A percentile compares a stretch with the other conserved stretches of the same genome.
These are phyloP conservation scores for Boletus pseudopeckii DNA, from an alignment of 768 basidiomycete genomes.

Conservation along the genomic window DNA sequence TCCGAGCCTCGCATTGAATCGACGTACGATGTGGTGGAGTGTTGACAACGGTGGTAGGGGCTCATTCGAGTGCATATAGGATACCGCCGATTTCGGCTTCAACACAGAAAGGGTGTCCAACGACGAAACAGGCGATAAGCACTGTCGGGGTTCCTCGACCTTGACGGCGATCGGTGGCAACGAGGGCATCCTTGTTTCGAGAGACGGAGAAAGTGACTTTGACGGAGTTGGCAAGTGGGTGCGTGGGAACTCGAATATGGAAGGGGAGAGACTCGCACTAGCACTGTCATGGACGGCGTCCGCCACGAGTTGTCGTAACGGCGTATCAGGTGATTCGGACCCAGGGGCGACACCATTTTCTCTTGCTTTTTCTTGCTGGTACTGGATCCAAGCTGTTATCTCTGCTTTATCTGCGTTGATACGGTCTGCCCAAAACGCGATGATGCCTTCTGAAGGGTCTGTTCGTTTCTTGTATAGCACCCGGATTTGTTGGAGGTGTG, in stretches of 20 bases:
- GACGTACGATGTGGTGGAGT: slow-evolving; percentile 5
- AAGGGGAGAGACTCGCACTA: slow-evolving; percentile 18
- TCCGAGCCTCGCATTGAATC: not conserved
- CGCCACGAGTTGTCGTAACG: not conserved
- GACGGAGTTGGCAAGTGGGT: slow-evolving; percentile 31
- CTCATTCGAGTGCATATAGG: not conserved
- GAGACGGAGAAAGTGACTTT: slow-evolving; percentile 22
- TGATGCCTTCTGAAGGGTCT: slow-evolving; percentile 19
- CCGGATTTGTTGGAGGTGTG: slow-evolving; percentile 23
- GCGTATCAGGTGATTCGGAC: slow-evolving; percentile 14
- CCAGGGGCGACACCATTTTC: not conserved
- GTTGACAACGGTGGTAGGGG: slow-evolving; percentile 3
- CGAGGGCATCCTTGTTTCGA: slow-evolving; percentile 19
- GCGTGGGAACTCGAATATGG: slow-evolving; percentile 1
- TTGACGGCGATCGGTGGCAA: slow-evolving; percentile 31
- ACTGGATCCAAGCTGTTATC: slow-evolving; percentile 25
- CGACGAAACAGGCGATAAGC: not conserved
- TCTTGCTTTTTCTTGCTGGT: slow-evolving; percentile 28
- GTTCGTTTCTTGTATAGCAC: slow-evolving; percentile 12
- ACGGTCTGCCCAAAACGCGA: slow-evolving; percentile 27
- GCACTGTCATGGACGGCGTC: not conserved
- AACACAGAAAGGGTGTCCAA: not conserved
- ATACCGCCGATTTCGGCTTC: not conserved
- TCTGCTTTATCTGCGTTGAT: slow-evolving; percentile 18
- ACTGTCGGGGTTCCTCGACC: slow-evolving; percentile 16